Evolutionary conservation across 2,329 filamentous ascomycete species (phyloP), one percentile per base, ranked within the genome.

Genomic region (Colletotrichum coccodes): DNA sequence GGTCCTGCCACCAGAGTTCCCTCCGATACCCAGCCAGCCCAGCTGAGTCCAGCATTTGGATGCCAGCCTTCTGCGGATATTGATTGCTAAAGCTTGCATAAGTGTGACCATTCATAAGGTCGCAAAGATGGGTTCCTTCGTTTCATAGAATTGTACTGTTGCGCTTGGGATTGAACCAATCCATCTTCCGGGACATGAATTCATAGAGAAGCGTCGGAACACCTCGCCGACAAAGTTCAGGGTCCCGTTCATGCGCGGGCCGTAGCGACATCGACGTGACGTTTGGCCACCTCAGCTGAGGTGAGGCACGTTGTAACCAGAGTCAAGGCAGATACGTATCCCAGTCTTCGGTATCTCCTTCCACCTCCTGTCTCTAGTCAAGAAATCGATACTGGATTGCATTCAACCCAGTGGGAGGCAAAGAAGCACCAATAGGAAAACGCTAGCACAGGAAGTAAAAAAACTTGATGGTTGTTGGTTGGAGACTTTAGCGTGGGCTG

Each of bases 181-280:
- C 18, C 16, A 50, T 50, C 16, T 32, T n/a, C 12, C 28, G 11
- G 21, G 11, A 28, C 40, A 30, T 34, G 11, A 32, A 32, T 16
- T 30, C 14, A 30, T 9, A 44, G 7, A 32, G 30, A 14, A 46
- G 23, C 26, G 54, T 66, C 34, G 53, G 53, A 60, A 60, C n/a
- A 59, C 38, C 30, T 59, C 46, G 56, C 30, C 30, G 42, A 30
- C 34, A 28, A 49, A 32, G 56, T 60, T 38, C 61, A 54, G 61
- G 61, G 65, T 59, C 54, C 47, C 16, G 53, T 68, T 68, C 66
- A 49, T 65, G 65, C 47, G 49, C 34, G 62, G 49, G 54, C 60
- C 47, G 47, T 34, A 59, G 65, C 53, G 60, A 42, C 56, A 54
- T 54, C 16, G 32, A 65, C 47, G 53, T 68, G 61, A 65, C 62